phyloP scores from a whole-genome alignment of 345 rosid species.

The Mangifera indica region DNA sequence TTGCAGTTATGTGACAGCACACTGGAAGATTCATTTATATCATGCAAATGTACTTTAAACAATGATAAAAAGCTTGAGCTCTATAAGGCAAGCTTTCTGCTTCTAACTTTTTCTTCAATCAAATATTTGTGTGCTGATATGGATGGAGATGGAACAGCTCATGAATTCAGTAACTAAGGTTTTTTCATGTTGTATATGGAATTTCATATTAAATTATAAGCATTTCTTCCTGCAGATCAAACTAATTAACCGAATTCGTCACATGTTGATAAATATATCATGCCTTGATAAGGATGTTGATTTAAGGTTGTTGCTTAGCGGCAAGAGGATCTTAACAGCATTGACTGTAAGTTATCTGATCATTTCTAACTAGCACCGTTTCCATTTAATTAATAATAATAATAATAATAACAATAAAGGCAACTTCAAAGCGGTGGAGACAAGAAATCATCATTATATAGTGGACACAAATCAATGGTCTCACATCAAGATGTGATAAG shows the following conservation, averaged over 20 bases:
- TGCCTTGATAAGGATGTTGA: conserved; percentile 63
- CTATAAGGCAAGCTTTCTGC: conserved; percentile 50
- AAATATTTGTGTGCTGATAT: not conserved
- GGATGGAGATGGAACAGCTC: no score
- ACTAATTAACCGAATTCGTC: conserved; percentile 36
- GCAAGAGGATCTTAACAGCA: conserved; percentile 41
- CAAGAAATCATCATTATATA: no score
- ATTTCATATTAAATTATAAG: not conserved
- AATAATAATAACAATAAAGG: no score
- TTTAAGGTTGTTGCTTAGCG: conserved; percentile 54
- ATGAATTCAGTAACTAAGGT: no score
- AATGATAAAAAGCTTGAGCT: conserved; percentile 50
- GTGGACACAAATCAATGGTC: no score
- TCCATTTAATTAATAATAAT: not conserved
- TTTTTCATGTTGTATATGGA: no score
- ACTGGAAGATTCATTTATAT: conserved; percentile 30
- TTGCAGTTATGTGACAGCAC: conserved; percentile 44
- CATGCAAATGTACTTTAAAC: conserved; percentile 51
- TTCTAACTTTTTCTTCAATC: not conserved
- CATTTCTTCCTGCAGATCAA: conserved; percentile 39
- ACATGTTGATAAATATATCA: conserved; percentile 54
- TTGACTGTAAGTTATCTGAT: conserved; percentile 41
- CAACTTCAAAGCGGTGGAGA: no score
- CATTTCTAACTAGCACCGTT: not conserved
- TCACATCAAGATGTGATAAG: no score